phyloP scores from a whole-genome alignment of 2,329 filamentous ascomycete species.

The Pseudogymnoascus sp. region DNA sequence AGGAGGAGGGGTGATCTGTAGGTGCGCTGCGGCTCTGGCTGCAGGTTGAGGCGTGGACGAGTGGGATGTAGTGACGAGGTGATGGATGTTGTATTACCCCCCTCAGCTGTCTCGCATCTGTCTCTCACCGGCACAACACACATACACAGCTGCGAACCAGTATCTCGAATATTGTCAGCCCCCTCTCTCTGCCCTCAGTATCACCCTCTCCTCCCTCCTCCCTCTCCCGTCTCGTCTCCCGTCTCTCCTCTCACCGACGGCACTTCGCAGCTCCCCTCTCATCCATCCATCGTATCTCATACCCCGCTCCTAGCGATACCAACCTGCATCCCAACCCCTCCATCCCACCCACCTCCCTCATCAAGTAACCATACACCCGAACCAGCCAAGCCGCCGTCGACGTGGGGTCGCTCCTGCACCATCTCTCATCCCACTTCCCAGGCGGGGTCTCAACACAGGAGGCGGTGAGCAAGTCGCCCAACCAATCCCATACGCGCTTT shows the following conservation, averaged over 20 bases:
- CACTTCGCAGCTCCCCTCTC: background rate
- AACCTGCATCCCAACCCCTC: slow-evolving; percentile 2
- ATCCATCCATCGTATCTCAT: background rate
- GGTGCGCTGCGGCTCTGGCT: background rate
- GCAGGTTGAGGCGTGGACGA: background rate
- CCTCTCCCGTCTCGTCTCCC: no score
- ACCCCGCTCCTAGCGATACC: background rate
- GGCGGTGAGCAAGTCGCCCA: background rate
- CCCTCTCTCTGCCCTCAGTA: background rate
- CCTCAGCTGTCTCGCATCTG: background rate
- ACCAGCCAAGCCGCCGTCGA: slow-evolving; percentile 2
- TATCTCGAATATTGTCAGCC: background rate
- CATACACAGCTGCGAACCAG: background rate
- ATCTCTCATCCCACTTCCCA: background rate
- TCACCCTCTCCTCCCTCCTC: background rate
- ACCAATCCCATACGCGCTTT: background rate
- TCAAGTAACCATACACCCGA: background rate
- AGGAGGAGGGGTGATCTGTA: background rate
- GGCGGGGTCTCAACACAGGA: background rate
- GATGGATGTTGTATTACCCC: slow-evolving; percentile 2
- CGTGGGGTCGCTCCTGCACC: background rate
- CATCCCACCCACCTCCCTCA: slow-evolving; percentile 4
- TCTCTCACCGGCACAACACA: background rate
- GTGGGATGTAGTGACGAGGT: background rate
- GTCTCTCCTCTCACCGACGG: background rate